Conservation (phyloP, 352 stramenopile species). For the Phytophthora pini region DNA sequence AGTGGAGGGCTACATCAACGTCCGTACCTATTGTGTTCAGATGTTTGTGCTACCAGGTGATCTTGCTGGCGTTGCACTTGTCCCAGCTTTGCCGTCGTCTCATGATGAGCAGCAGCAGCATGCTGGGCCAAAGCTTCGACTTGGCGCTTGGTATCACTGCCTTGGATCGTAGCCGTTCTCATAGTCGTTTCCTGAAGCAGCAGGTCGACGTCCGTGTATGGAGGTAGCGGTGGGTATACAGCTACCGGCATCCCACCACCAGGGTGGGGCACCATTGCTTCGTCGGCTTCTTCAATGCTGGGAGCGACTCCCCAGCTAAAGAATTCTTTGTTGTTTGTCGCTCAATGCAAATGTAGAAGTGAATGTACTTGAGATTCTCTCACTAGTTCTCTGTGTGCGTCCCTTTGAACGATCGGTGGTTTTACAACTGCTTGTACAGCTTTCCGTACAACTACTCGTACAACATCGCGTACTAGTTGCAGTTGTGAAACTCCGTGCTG, state of each 20-base stretch:
- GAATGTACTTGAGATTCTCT: not conserved
- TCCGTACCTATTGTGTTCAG: not conserved
- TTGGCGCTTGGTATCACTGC: slow-evolving; percentile 6
- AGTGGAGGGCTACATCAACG: too few relatives aligned
- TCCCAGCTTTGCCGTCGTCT: not conserved
- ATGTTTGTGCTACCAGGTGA: slow-evolving; percentile 3
- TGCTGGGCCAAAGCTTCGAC: slow-evolving; percentile 17
- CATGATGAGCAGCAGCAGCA: slow-evolving; percentile 16
- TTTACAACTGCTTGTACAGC: not conserved
- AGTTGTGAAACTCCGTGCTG: slow-evolving; percentile 8
- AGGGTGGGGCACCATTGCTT: not conserved
- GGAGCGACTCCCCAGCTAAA: slow-evolving; percentile 2
- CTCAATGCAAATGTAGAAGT: not conserved
- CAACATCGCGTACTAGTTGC: not conserved
- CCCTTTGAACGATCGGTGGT: not conserved
- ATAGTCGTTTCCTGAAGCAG: not conserved
- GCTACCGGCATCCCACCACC: not conserved
- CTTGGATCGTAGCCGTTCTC: not conserved
- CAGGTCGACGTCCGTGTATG: not conserved
- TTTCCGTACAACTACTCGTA: not conserved
- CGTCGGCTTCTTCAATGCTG: slow-evolving; percentile 6
- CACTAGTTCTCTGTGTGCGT: too few relatives aligned
- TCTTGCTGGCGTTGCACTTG: slow-evolving; percentile 24
- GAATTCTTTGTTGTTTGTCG: slow-evolving; percentile 2
- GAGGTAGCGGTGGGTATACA: not conserved